Base-by-base conservation (phyloP, 805 yeast species). In the Wickerhamomyces ciferrii region DNA sequence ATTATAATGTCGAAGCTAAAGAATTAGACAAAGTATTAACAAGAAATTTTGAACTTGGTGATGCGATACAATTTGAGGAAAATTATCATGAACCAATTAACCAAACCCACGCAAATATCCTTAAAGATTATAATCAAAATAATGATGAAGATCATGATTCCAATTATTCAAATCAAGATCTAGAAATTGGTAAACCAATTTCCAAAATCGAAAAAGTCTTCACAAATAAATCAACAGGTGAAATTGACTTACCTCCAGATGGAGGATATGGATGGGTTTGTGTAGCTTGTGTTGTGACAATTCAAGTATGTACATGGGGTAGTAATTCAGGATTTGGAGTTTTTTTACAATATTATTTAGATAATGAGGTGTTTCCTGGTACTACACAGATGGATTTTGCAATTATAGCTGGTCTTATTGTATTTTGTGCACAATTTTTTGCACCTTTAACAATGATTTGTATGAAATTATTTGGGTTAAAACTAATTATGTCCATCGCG, bases 221-320 rank as follows among this genome's bases (percentile, higher is more conserved):
- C 48, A 68, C 72, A 10, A 67, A 67, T 45, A 54, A 51, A 35
- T 48, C 64, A 0, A 67, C 68, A 0, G 71, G 71, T 17, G 53
- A 55, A 15, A 34, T 68, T 3, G 67, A 65, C 27, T 53, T 66
- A 17, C 75, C 75, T 0, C 82, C 83, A 1, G 91, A 84, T 60
- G 83, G 81, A 39, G 89, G 89, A 2, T 74, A 78, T 47, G 88
- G 86, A 2, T 81, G 88, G 85, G 79, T 83, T 0, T 70, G 82
- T 19, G 74, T 77, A 14, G 49, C 75, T 15, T 78, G 81, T 14
- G 72, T 77, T 4, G 65, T 71, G 25, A 43, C 79, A 4, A 65
- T 79, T 37, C 78, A 79, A 60, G 75, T 79, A 51, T 69, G 76
- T 35, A 76, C 87, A 0, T 85, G 92, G 91, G 94, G 94, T 15